Evolutionary conservation across 2,329 filamentous ascomycete species (phyloP).

Genomic region (Sphaerulina musiva): DNA sequence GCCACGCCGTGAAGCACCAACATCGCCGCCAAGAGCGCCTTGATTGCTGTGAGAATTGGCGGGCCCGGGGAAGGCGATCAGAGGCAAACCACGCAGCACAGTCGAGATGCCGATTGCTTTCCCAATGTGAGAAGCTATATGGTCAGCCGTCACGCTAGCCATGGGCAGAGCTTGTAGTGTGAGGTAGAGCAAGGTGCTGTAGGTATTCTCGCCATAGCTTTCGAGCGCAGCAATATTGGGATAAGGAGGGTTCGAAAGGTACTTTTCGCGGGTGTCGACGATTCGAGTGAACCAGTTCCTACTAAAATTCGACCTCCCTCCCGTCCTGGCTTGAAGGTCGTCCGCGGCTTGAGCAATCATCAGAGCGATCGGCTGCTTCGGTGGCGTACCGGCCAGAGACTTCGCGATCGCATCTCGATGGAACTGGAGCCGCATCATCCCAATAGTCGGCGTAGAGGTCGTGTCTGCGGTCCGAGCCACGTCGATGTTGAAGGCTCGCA

Average conservation of each 20-base stretch:
- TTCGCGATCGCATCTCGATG: slow-evolving; percentile 81
- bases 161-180: slow-evolving; percentile 74
- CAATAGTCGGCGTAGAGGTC: slow-evolving; percentile 80
- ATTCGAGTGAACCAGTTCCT: slow-evolving; percentile 58
- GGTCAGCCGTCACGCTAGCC: slow-evolving; percentile 77
- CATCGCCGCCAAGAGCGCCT: slow-evolving; percentile 35
- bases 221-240: slow-evolving; percentile 67
- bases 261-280: slow-evolving; percentile 72
- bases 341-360: slow-evolving; percentile 68
- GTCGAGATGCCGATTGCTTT: slow-evolving; percentile 87
- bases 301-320: slow-evolving; percentile 47
- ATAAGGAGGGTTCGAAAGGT: slow-evolving; percentile 79
- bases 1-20: slow-evolving; percentile 48
- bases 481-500: slow-evolving; percentile 89
- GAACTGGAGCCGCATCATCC: slow-evolving; percentile 85
- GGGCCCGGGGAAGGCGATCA: slow-evolving; percentile 72
- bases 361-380: slow-evolving; percentile 85
- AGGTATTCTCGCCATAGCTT: slow-evolving; percentile 88
- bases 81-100: slow-evolving; percentile 75
- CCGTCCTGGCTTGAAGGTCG: slow-evolving; percentile 45
- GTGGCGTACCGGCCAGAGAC: slow-evolving; percentile 69
- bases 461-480: slow-evolving; percentile 83
- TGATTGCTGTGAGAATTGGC: slow-evolving; percentile 51
- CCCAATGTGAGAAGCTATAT: slow-evolving; percentile 89
- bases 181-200: slow-evolving; percentile 85